Evolutionary conservation across 164 flowering plant species (phyloP).

Genomic region (Litsea cubeba): DNA sequence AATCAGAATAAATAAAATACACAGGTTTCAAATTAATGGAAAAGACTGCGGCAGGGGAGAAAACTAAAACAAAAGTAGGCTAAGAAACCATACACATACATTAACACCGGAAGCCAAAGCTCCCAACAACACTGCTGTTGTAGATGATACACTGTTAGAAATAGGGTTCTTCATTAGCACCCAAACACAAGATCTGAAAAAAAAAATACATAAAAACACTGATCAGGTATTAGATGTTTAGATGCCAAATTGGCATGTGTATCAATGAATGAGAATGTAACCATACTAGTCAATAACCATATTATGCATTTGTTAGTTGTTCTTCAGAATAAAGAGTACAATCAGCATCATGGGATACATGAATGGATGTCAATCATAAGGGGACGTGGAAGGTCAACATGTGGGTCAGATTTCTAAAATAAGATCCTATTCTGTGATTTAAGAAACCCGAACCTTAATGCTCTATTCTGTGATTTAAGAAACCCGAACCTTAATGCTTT

Average conservation of each 20-base stretch:
- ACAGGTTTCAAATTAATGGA: background rate
- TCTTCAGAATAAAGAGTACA: too few relatives aligned
- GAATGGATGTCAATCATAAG: too few relatives aligned
- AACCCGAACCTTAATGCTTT: too few relatives aligned
- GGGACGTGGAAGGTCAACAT: too few relatives aligned
- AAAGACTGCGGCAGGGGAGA: background rate
- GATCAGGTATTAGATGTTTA: background rate
- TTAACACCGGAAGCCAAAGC: constrained; percentile 92
- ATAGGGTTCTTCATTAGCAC: constrained; percentile 3
- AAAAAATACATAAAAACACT: background rate
- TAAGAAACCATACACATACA: constrained; percentile 35
- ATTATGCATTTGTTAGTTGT: too few relatives aligned
- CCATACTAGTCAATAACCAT: too few relatives aligned
- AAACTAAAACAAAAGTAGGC: background rate
- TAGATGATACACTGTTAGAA: constrained; percentile 39
- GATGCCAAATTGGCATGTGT: background rate
- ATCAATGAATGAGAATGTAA: too few relatives aligned
- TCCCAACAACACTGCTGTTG: constrained; percentile 77
- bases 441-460: too few relatives aligned
- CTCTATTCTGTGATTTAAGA: too few relatives aligned
- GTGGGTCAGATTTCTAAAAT: too few relatives aligned
- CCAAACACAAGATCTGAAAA: background rate
- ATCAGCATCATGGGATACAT: too few relatives aligned
- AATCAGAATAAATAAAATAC: background rate
- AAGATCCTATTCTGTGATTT: too few relatives aligned